phyloP scores from a whole-genome alignment of 495 filamentous ascomycete species.

The Aspergillus affinis region DNA sequence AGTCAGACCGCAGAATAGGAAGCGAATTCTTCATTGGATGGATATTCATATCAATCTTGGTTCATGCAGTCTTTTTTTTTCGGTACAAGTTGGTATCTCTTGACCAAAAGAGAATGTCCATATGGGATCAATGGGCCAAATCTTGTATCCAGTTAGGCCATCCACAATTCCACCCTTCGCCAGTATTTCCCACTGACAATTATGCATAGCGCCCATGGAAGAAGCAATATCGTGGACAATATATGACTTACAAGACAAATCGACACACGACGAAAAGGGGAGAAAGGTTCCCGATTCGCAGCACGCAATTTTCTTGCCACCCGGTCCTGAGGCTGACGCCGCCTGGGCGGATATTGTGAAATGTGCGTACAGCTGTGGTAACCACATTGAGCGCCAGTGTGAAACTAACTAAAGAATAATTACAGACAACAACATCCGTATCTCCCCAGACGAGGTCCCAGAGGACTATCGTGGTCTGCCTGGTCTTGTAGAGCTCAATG shows the following conservation, averaged over 20 bases:
- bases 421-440: slow-evolving; percentile 51
- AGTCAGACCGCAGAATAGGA: too few species aligned
- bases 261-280: neutral
- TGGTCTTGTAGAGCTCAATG: slow-evolving; percentile 68
- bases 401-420: neutral
- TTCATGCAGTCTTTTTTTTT: too few species aligned
- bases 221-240: neutral
- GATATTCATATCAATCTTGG: too few species aligned
- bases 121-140: neutral
- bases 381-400: neutral
- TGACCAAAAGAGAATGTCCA: neutral
- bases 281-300: slow-evolving; percentile 1
- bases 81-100: neutral
- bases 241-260: neutral
- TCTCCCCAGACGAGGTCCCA: slow-evolving; percentile 82
- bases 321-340: neutral
- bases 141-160: neutral
- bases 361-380: slow-evolving; percentile 1
- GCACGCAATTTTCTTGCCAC: neutral
- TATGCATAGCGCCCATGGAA: slow-evolving; percentile 2
- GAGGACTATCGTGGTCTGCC: slow-evolving; percentile 44
- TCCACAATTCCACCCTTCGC: neutral
- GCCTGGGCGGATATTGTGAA: neutral
- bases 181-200: neutral
- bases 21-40: too few species aligned